Percentiles rank a stretch among this genome's conserved stretches.
These are phyloP conservation scores for Acorus calamus DNA, from an alignment of 106 monocot genomes.

Conservation along the genomic window DNA sequence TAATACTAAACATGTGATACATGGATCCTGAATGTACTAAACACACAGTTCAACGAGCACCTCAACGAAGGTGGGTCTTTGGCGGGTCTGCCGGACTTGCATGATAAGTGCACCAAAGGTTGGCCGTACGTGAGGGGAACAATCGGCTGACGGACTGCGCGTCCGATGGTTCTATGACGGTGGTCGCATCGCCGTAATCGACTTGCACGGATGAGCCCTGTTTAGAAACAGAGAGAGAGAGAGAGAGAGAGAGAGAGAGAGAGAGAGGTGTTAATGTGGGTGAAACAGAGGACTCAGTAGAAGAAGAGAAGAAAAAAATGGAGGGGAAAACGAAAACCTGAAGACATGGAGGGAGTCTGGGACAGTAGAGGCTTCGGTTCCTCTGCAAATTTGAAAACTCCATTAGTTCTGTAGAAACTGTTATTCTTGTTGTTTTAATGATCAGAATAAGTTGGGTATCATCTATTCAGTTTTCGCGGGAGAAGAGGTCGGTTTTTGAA, in stretches of 20 bases:
- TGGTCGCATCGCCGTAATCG: conserved; percentile 25
- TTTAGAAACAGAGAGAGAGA: background rate
- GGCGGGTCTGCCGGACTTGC: background rate
- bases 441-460: too few relatives aligned
- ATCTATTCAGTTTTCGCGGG: too few relatives aligned
- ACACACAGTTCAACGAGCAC: too few relatives aligned
- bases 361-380: conserved; percentile 20
- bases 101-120: conserved; percentile 26
- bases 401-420: background rate
- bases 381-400: conserved; percentile 35
- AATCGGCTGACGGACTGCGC: conserved; percentile 30
- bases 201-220: conserved; percentile 14
- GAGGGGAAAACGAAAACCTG: conserved; percentile 11
- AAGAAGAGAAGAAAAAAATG: background rate
- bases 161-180: conserved; percentile 27
- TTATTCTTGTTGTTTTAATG: too few relatives aligned
- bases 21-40: too few relatives aligned
- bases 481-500: too few relatives aligned
- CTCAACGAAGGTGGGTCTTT: conserved; percentile 25
- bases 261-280: background rate
- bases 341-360: conserved; percentile 31
- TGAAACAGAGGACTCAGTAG: background rate
- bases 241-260: too few relatives aligned
- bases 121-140: conserved; percentile 38
- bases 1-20: too few relatives aligned